Evolutionary conservation across 257 asterid species (phyloP).

Genomic region (Craterostigma plantagineum): DNA sequence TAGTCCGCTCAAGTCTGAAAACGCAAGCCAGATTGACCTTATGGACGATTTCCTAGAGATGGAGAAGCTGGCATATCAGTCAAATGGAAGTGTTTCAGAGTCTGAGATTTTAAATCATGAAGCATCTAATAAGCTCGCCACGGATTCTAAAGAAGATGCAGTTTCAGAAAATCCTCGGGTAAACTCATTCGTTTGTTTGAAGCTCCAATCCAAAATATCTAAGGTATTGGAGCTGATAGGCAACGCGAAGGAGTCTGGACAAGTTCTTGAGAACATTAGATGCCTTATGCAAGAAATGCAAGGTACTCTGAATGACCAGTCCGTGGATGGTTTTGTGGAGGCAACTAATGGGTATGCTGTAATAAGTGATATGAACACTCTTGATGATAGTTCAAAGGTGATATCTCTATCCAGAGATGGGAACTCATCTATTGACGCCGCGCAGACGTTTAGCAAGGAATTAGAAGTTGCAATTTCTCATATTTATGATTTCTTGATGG

Average conservation of each 20-base stretch:
- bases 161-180: conserved; percentile 16
- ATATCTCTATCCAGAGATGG: conserved; percentile 17
- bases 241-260: conserved; percentile 35
- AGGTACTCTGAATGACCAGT: conserved; percentile 15
- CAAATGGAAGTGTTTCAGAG: conserved; percentile 27
- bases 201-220: conserved; percentile 45
- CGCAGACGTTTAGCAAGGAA: no score
- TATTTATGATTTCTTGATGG: conserved; percentile 41
- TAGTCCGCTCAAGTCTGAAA: conserved; percentile 40
- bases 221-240: conserved; percentile 37
- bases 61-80: conserved; percentile 73
- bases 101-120: conserved; percentile 15
- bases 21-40: conserved; percentile 36
- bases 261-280: conserved; percentile 32
- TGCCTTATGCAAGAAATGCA: conserved; percentile 37
- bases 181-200: conserved; percentile 23
- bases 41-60: conserved; percentile 99
- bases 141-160: conserved; percentile 11
- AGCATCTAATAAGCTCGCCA: conserved; percentile 15
- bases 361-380: conserved; percentile 11
- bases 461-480: conserved; percentile 39
- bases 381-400: conserved; percentile 15
- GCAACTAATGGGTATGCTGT: conserved; percentile 14
- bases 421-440: conserved; percentile 14
- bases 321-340: no score